Conservation (phyloP, 495 filamentous ascomycete genomes). For the Xylaria venustula region DNA sequence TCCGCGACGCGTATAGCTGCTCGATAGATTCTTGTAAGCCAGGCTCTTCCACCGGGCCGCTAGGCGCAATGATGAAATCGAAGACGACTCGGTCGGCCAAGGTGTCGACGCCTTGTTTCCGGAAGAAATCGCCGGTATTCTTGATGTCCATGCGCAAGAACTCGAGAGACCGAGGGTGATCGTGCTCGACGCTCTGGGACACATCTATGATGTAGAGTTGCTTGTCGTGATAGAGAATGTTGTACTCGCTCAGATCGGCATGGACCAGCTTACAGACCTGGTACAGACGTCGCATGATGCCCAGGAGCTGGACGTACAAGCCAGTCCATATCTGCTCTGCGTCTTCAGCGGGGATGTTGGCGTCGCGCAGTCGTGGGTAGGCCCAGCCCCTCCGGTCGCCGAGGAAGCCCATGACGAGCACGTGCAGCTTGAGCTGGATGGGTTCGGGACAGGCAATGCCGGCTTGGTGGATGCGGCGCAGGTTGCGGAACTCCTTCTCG, state of each 20-base stretch:
- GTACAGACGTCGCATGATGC: conserved; percentile 90
- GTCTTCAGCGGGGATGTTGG: conserved; percentile 40
- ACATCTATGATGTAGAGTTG: conserved; percentile 94
- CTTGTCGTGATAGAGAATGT: conserved; percentile 82
- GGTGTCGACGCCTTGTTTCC: conserved; percentile 74
- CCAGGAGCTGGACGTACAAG: conserved; percentile 78
- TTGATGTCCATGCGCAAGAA: conserved; percentile 98
- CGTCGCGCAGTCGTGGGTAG: conserved; percentile 71
- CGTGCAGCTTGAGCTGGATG: conserved; percentile 80
- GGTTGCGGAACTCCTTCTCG: conserved; percentile 95
- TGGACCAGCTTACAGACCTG: conserved; percentile 88
- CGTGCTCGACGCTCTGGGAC: conserved; percentile 93
- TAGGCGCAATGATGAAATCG: conserved; percentile 67
- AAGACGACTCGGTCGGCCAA: conserved; percentile 73
- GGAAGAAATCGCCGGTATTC: conserved; percentile 91
- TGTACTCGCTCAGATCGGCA: conserved; percentile 96
- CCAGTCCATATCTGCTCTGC: conserved; percentile 75
- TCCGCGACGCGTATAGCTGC: conserved; percentile 42
- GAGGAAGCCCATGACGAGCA: conserved; percentile 90
- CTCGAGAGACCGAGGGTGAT: conserved; percentile 86
- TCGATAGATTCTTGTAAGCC: conserved; percentile 43
- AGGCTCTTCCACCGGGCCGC: conserved; percentile 52
- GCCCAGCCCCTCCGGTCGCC: conserved; percentile 84
- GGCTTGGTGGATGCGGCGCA: conserved; percentile 76
- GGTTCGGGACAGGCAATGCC: conserved; percentile 91